A percentile compares a stretch with the other conserved stretches of the same genome.
phyloP scores from a whole-genome alignment of 768 basidiomycete genomes.

The Xerocomus spinulosus region DNA sequence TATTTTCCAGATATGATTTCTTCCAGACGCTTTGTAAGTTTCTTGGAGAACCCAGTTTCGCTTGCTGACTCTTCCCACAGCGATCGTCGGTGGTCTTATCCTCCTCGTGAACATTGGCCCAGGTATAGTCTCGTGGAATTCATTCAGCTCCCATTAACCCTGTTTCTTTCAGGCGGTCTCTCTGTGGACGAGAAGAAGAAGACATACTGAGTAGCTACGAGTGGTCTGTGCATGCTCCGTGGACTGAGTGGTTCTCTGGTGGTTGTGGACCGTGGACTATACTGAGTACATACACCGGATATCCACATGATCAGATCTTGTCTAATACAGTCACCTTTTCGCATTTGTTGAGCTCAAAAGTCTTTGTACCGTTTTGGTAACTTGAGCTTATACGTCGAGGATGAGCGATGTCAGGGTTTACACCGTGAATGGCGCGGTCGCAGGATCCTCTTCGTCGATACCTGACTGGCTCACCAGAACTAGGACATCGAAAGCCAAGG shows the following conservation, averaged over 20 bases:
- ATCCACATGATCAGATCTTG: conserved; percentile 15
- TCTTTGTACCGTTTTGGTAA: conserved; percentile 19
- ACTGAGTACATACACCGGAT: conserved; percentile 18
- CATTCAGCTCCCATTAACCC: not conserved
- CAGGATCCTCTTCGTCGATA: conserved; percentile 85
- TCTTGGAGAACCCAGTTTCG: not conserved
- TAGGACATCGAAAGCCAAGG: conserved; percentile 49
- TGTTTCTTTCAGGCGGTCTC: conserved; percentile 64
- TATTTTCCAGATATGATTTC: conserved; percentile 80
- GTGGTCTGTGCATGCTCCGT: not conserved
- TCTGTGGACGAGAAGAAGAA: conserved; percentile 99
- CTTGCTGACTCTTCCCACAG: conserved; percentile 28
- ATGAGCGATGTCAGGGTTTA: conserved; percentile 72
- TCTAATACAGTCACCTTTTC: conserved; percentile 1
- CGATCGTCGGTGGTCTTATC: conserved; percentile 96
- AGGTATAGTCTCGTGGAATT: conserved; percentile 40
- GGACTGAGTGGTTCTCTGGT: not conserved
- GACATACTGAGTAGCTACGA: conserved; percentile 50
- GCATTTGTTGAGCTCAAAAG: not conserved
- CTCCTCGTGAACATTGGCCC: conserved; percentile 98
- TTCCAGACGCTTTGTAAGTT: conserved; percentile 86
- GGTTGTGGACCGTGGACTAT: conserved; percentile 9
- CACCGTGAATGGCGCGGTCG: conserved; percentile 90
- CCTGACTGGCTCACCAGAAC: conserved; percentile 89
- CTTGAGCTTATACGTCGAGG: not conserved